Evolutionary conservation across 768 basidiomycete genomes (phyloP).

Genomic region (Leucosporidium creatinivorum): DNA sequence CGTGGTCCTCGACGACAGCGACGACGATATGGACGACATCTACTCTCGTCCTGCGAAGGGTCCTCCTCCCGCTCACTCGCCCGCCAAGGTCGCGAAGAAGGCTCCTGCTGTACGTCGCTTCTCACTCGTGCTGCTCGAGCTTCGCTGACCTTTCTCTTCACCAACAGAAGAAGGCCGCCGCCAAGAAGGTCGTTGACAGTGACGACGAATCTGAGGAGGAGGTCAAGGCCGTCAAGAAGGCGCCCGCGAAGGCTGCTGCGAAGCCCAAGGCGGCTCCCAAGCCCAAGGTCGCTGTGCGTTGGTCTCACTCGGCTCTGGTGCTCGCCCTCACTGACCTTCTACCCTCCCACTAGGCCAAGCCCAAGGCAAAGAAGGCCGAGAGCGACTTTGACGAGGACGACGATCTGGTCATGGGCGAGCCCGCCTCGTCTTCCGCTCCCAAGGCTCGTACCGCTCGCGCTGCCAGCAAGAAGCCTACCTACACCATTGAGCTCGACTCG

Average conservation of each 20-base stretch:
- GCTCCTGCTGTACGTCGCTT: background rate
- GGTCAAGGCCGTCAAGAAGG: conserved; percentile 1
- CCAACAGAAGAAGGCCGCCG: conserved; percentile 9
- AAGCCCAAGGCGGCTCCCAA: conserved; percentile 5
- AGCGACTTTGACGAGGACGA: background rate
- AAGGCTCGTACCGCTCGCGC: background rate
- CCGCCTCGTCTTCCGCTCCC: background rate
- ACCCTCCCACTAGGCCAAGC: background rate
- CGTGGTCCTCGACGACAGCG: conserved; percentile 3
- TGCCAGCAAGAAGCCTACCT: background rate
- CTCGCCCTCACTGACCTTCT: background rate
- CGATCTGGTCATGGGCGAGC: background rate
- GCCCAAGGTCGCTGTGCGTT: conserved; percentile 2
- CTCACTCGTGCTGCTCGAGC: too few species aligned
- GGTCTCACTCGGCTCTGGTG: background rate
- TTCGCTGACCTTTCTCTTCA: background rate
- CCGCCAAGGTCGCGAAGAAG: conserved; percentile 11
- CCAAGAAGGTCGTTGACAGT: conserved; percentile 4
- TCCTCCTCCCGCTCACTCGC: too few species aligned
- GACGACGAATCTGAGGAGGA: conserved; percentile 7
- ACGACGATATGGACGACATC: conserved; percentile 19
- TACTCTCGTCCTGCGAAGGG: conserved; percentile 8
- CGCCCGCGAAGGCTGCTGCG: background rate
- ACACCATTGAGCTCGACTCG: background rate
- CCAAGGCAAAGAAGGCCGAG: conserved; percentile 2